Evolutionary conservation across 2,329 filamentous ascomycete species (phyloP).

Genomic region (Colletotrichum sp.): DNA sequence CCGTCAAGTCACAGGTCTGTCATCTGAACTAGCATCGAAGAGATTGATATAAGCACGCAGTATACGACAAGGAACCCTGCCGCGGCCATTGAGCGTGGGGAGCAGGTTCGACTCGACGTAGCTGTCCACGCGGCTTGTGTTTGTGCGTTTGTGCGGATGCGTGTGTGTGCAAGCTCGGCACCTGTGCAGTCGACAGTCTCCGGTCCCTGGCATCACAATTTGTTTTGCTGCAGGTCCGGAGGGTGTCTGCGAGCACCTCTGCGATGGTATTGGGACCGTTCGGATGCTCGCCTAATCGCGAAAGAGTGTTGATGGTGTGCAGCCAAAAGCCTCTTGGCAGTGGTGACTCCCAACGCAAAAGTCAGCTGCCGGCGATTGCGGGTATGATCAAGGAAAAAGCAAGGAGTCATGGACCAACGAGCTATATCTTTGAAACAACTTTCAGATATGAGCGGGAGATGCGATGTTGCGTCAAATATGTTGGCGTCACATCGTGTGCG

Average conservation of each 20-base stretch:
- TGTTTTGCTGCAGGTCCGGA: neutral
- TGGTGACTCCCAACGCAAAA: neutral
- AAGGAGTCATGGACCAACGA: neutral
- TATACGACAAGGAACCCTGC: neutral
- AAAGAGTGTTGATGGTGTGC: neutral
- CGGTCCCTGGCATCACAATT: neutral
- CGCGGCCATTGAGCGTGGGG: neutral
- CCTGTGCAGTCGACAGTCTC: neutral
- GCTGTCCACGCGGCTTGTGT: neutral
- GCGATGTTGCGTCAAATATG: neutral
- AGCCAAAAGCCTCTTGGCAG: neutral
- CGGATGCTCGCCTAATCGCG: neutral
- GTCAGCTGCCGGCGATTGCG: neutral
- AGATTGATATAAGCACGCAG: neutral
- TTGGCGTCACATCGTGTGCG: slow-evolving; percentile 15
- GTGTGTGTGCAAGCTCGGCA: neutral
- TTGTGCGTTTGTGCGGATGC: neutral
- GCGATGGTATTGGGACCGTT: neutral
- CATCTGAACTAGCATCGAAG: neutral
- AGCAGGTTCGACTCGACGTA: neutral
- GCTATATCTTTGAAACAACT: slow-evolving; percentile 2
- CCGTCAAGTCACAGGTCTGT: neutral
- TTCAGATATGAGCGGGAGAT: neutral
- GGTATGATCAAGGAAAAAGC: neutral
- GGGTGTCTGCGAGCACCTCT: neutral